Percentiles rank a stretch among this genome's conserved stretches.
phyloP scores from a whole-genome alignment of 108 stramenopile species.

The Schizochytrium sp. region DNA sequence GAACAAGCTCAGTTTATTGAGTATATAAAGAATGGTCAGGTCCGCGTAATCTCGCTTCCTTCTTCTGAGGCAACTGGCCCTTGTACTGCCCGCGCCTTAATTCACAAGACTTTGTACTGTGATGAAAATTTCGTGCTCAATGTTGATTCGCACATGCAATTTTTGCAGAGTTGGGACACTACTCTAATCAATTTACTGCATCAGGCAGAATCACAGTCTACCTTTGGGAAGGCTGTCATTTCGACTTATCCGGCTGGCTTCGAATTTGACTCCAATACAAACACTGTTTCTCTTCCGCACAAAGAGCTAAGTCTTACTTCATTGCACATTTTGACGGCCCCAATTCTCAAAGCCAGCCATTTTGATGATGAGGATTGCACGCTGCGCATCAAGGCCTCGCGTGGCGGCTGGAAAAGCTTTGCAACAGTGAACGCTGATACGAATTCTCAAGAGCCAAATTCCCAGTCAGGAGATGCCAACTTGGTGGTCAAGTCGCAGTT shows the following conservation, averaged over 20 bases:
- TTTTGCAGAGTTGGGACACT: not conserved
- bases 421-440: not conserved
- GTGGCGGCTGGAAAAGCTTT: not conserved
- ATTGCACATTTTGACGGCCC: not conserved
- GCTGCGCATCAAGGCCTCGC: not conserved
- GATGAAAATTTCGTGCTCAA: slow-evolving; percentile 88
- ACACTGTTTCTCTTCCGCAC: not conserved
- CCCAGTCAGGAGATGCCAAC: not conserved
- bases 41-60: not conserved
- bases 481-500: not conserved
- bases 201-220: not conserved
- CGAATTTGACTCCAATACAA: not conserved
- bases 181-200: not conserved
- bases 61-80: slow-evolving; percentile 77
- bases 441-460: not conserved
- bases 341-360: not conserved
- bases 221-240: slow-evolving; percentile 57
- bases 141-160: slow-evolving; percentile 91
- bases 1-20: not conserved
- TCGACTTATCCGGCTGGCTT: slow-evolving; percentile 81
- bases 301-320: not conserved
- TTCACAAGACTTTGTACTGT: slow-evolving; percentile 79
- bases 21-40: not conserved
- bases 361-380: slow-evolving; percentile 27
- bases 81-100: slow-evolving; percentile 83